Conservation (phyloP, 768 basidiomycete species). For the Suillus brevipes region DNA sequence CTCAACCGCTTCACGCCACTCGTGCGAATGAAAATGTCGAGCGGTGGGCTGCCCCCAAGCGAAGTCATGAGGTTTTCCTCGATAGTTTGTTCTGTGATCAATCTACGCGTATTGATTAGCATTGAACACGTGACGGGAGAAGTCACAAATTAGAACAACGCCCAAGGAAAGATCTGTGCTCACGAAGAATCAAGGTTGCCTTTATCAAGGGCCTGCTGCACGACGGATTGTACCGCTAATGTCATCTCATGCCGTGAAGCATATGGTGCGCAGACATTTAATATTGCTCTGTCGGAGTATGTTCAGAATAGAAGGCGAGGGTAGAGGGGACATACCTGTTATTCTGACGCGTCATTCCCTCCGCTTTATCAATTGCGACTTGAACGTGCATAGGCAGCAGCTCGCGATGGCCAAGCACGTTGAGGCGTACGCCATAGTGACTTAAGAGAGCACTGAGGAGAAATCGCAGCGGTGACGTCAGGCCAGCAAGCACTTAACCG, state of each 20-base stretch:
- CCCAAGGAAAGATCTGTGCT: not conserved
- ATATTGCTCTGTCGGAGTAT: constrained; percentile 58
- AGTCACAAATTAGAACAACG: constrained; percentile 4
- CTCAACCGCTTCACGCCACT: constrained; percentile 88
- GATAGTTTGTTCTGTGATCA: constrained; percentile 3
- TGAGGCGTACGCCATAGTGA: constrained; percentile 80
- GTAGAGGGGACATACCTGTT: constrained; percentile 47
- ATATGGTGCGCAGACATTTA: constrained; percentile 94
- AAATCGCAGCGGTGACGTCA: not conserved
- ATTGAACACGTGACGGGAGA: not conserved
- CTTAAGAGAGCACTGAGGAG: not conserved
- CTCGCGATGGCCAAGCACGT: constrained; percentile 72
- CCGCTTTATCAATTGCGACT: constrained; percentile 66
- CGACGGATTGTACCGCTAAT: constrained; percentile 54
- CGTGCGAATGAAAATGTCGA: constrained; percentile 89
- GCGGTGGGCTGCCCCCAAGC: constrained; percentile 65
- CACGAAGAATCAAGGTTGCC: constrained; percentile 32
- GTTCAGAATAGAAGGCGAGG: constrained; percentile 1
- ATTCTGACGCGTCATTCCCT: constrained; percentile 74
- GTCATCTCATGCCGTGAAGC: constrained; percentile 90
- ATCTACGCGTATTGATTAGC: not conserved
- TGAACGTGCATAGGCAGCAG: constrained; percentile 82
- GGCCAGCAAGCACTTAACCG: not conserved
- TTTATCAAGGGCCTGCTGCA: constrained; percentile 35
- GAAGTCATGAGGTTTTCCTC: constrained; percentile 67